Conservation (phyloP, 805 yeast genomes). For the Kazachstania psychrophila region DNA sequence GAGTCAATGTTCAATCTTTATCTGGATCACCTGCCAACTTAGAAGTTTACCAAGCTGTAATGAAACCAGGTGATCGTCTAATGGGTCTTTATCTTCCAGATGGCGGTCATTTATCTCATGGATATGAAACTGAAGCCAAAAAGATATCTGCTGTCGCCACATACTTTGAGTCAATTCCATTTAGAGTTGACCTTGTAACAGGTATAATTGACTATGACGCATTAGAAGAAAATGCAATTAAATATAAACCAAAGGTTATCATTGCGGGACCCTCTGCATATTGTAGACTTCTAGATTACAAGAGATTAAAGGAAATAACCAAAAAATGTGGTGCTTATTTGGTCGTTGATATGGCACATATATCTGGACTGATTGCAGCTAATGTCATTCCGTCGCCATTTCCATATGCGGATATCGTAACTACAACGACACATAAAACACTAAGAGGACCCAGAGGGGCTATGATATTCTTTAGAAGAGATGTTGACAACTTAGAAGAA, state of each 20-base stretch:
- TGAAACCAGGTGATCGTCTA: slow-evolving; percentile 90
- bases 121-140: slow-evolving; percentile 87
- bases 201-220: slow-evolving; percentile 94
- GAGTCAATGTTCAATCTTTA: slow-evolving; percentile 91
- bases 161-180: slow-evolving; percentile 97
- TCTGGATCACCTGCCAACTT: slow-evolving; percentile 97
- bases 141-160: slow-evolving; percentile 93
- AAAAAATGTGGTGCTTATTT: slow-evolving; percentile 95
- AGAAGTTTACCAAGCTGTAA: slow-evolving; percentile 87
- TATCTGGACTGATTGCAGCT: slow-evolving; percentile 90
- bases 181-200: slow-evolving; percentile 82
- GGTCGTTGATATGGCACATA: slow-evolving; percentile 96
- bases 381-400: slow-evolving; percentile 93
- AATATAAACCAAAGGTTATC: slow-evolving; percentile 90
- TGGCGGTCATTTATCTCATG: slow-evolving; percentile 97
- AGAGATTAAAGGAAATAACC: slow-evolving; percentile 91
- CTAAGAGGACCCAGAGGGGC: slow-evolving; percentile 99
- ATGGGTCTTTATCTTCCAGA: slow-evolving; percentile 98
- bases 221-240: slow-evolving; percentile 77
- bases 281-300: slow-evolving; percentile 91
- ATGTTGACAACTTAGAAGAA: slow-evolving; percentile 86
- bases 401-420: slow-evolving; percentile 92
- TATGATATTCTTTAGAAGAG: slow-evolving; percentile 96
- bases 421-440: slow-evolving; percentile 97
- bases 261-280: slow-evolving; percentile 98